Percentiles rank a stretch among this genome's conserved stretches.
Conservation (phyloP, 441 rosid genomes). For the Viola pubescens region DNA sequence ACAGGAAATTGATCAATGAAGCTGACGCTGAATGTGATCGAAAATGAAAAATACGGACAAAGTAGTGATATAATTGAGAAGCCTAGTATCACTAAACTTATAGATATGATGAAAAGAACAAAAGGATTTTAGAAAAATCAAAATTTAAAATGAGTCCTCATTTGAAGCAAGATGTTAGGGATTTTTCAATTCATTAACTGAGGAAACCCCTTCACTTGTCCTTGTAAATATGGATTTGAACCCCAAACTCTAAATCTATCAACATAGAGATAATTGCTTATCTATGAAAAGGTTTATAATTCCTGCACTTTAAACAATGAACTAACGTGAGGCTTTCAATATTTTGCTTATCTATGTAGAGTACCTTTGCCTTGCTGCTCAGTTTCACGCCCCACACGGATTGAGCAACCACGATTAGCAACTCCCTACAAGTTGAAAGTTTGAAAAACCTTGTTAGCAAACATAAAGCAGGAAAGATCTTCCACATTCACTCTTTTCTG, state of each 20-base stretch:
- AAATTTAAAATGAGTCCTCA: too few species aligned
- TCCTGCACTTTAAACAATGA: background rate
- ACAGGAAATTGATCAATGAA: conserved; percentile 3
- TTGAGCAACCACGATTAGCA: conserved; percentile 95
- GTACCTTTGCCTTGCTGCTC: conserved; percentile 89
- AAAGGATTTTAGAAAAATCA: background rate
- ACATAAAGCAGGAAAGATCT: background rate
- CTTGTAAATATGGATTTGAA: too few species aligned
- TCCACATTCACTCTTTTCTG: background rate
- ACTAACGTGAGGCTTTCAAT: background rate
- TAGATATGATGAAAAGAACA: background rate
- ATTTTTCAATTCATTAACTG: too few species aligned
- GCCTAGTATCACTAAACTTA: background rate
- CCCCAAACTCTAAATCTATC: too few species aligned
- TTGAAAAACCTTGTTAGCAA: conserved; percentile 6
- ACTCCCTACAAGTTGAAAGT: conserved; percentile 51
- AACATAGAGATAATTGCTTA: background rate
- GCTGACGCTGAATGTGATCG: background rate
- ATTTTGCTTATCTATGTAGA: background rate
- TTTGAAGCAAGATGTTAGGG: too few species aligned
- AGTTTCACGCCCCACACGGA: conserved; percentile 96
- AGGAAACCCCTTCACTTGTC: too few species aligned
- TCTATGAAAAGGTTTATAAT: background rate
- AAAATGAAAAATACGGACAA: background rate
- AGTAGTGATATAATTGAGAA: background rate